phyloP scores from a whole-genome alignment of 2,329 filamentous ascomycete species.

The Apiospora koreana region DNA sequence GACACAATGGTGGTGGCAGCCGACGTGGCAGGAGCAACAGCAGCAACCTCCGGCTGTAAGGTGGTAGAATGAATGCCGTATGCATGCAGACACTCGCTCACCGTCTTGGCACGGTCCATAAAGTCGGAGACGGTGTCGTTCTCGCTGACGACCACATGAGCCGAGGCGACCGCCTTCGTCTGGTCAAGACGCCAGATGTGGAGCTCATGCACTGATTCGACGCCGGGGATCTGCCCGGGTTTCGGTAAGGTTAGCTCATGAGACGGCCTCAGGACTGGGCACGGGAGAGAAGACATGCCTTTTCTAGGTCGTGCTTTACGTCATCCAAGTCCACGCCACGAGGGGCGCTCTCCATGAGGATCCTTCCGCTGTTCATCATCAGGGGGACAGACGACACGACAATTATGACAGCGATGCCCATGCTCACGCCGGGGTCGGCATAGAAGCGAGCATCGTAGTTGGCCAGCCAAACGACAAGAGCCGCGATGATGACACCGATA shows the following conservation, averaged over 20 bases:
- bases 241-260: constrained; percentile 17
- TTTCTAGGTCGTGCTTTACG: constrained; percentile 69
- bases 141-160: constrained; percentile 65
- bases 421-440: constrained; percentile 68
- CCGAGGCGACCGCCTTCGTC: constrained; percentile 67
- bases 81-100: constrained; percentile 69
- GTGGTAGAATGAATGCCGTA: constrained; percentile 74
- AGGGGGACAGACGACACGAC: constrained; percentile 64
- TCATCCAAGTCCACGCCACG: constrained; percentile 59
- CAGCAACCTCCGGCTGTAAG: constrained; percentile 62
- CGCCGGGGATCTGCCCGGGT: constrained; percentile 58
- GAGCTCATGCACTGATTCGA: constrained; percentile 69
- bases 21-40: constrained; percentile 9
- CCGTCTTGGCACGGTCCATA: constrained; percentile 59
- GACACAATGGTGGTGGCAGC: neutral
- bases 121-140: constrained; percentile 59
- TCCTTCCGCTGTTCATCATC: constrained; percentile 61
- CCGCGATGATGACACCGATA: constrained; percentile 71
- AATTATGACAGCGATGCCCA: constrained; percentile 75
- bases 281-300: constrained; percentile 38
- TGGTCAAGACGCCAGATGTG: constrained; percentile 76
- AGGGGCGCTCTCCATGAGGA: constrained; percentile 69
- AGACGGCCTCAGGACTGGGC: neutral
- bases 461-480: constrained; percentile 68
- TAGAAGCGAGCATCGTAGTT: constrained; percentile 63